Base-by-base conservation (phyloP, 768 basidiomycete species). In the Mycena vulgaris region DNA sequence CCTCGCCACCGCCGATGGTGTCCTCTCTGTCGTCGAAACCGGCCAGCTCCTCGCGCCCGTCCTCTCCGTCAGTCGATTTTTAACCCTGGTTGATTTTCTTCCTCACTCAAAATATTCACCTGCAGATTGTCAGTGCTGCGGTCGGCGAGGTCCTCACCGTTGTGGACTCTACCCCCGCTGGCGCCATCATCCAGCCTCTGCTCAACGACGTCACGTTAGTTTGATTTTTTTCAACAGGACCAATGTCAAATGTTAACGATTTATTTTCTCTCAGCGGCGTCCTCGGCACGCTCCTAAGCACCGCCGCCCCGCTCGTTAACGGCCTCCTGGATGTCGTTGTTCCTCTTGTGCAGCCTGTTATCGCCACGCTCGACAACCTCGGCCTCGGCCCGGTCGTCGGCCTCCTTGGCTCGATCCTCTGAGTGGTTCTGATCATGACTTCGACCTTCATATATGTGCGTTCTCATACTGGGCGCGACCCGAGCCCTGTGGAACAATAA, bases 1-100 rank as follows among this genome's bases (percentile, higher is more conserved):
- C 55, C 71, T 73, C 33, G 45, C 64, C 9, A 69, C 71, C 16
- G 67, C 61, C 13, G 68, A 73, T 31, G 71, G 68, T 11, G 63
- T 69, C 40, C 28, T 69, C 52, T 51, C 52, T 11, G 55, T 48
- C 11, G 28, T 52, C 51, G 68, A 63, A 10, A 55, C 68, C 16
- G 71, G 68, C 30, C 51, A 55, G 51, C 62, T 69, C 55, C 27
- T 73, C n/a, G 71, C 68, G 0, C 63, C 63, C 23, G 58, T 52
- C 31, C 33, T 69, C 30, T 37, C 31, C 47, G 71, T 72, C 2
- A 27, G 67, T 60, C 33, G 3, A 13, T 19, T 42, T 42, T 28
- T n/a, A 27, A 3, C 19, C 7, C 47, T 28, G 19, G 10, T 51
- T 25, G 6, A n/a, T 9, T 61, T 7, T 21, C 5, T 17, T 35